A percentile compares a stretch with the other conserved stretches of the same genome.
These are phyloP conservation scores for Mentha longifolia DNA, from an alignment of 257 asterid genomes.

Conservation along the genomic window DNA sequence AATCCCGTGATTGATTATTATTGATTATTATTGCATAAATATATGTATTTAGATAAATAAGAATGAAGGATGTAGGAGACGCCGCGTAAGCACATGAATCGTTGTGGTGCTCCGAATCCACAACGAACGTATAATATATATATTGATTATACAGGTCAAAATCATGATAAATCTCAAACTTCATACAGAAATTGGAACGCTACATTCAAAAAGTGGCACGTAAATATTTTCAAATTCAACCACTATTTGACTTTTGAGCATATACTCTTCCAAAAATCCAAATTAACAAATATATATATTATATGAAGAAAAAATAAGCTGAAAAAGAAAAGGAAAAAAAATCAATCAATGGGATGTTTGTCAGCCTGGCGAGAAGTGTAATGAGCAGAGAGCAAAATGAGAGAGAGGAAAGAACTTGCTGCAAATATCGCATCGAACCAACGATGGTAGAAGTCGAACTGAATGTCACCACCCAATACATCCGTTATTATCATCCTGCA, in stretches of 20 bases:
- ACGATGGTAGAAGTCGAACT: constrained; percentile 92
- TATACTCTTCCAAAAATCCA: not conserved
- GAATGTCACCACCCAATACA: constrained; percentile 94
- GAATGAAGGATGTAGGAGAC: no score
- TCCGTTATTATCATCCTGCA: constrained; percentile 93
- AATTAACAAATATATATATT: no score
- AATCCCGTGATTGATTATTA: no score
- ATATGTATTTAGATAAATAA: no score
- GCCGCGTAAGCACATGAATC: no score
- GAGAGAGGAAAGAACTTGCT: constrained; percentile 93
- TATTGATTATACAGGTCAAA: not conserved
- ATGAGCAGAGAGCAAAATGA: constrained; percentile 91
- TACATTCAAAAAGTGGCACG: not conserved
- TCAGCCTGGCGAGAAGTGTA: constrained; percentile 93
- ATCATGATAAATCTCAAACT: not conserved
- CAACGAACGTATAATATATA: no score
- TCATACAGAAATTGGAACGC: not conserved
- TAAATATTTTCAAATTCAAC: constrained; percentile 10
- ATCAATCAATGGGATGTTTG: constrained; percentile 90
- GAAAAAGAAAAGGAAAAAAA: not conserved
- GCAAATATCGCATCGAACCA: constrained; percentile 98
- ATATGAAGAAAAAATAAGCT: not conserved
- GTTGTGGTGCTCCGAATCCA: no score
- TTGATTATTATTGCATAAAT: no score
- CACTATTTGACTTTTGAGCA: constrained; percentile 4